Evolutionary conservation across 371 early-diverging fungal genomes (phyloP).

Genomic region (Mucor sp.): DNA sequence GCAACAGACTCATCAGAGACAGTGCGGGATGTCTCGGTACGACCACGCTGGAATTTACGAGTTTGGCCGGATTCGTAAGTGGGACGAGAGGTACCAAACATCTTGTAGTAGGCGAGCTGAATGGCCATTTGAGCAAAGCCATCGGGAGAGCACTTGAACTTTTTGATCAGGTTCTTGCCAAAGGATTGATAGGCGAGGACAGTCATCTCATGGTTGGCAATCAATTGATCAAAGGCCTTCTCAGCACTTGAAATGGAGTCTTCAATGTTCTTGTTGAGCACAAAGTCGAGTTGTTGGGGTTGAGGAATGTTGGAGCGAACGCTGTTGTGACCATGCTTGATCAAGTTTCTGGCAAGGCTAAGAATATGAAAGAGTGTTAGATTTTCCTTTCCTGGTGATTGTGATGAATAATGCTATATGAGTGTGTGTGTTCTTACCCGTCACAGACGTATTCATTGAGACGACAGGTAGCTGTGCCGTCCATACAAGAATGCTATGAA

Average conservation of each 20-base stretch:
- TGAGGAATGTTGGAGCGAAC: conserved; percentile 57
- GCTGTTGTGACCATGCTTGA: conserved; percentile 61
- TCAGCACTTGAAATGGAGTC: conserved; percentile 66
- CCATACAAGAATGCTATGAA: conserved; percentile 89
- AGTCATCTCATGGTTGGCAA: conserved; percentile 78
- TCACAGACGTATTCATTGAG: conserved; percentile 71
- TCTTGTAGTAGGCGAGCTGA: conserved; percentile 93
- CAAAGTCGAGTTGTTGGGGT: conserved; percentile 74
- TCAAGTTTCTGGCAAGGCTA: conserved; percentile 45
- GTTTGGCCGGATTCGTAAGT: conserved; percentile 96
- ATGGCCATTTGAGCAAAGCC: conserved; percentile 95
- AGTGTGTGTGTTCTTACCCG: conserved; percentile 24
- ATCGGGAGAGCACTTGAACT: conserved; percentile 86
- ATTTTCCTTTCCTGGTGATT: neutral
- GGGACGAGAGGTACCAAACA: conserved; percentile 74
- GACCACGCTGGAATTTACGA: conserved; percentile 87
- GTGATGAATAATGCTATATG: conserved; percentile 1
- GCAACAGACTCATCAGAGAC: conserved; percentile 79
- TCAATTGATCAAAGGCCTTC: conserved; percentile 67
- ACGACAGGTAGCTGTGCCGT: conserved; percentile 89
- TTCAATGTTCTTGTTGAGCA: conserved; percentile 54
- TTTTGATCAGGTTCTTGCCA: conserved; percentile 93
- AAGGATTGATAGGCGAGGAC: conserved; percentile 83
- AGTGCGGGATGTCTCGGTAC: conserved; percentile 95
- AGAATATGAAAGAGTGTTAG: neutral